Evolutionary conservation across 805 yeast species (phyloP), one percentile per base, ranked within the genome.

Genomic region (Starmerella bombi): DNA sequence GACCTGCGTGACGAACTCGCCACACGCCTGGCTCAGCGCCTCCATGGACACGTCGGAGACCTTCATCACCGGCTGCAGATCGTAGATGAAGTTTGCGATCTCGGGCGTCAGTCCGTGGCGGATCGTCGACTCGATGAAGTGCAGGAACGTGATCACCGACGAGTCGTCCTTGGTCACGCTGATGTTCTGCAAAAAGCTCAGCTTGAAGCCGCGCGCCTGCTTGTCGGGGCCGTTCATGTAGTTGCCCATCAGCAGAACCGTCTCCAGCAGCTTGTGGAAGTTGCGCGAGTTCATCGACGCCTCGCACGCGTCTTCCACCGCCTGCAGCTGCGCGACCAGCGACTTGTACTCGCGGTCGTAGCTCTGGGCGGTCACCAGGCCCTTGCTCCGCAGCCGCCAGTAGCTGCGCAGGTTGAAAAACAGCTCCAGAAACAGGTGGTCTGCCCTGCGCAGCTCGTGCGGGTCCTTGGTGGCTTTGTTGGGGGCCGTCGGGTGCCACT

Each of bases 221-320:
- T 85, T 86, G 2, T 83, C 68, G n/a, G 75, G 66, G 53, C 85
- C 94, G 58, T 93, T 91, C 98, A 91, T 91, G 58, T 77, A 88
- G 59, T 91, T 91, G 44, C 98, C 99, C 37, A 91, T 91, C 3
- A 86, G 77, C 48, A 86, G 65, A 46, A 91, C 88, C 35, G 91
- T 74, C 42, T 82, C 85, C 54, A 93, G 71, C 14, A 91, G 75
- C 41, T 74, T 71, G 46, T 75, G 72, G 54, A 93, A 67, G 38
- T 75, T 73, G 15, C 70, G 71, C 1, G 94, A 82, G 20, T 69
- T 65, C 45, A 72, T 71, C 29, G 88, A 67, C 32, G 76, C 67
- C 31, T 70, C 71, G 32, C 77, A 74, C 0, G 95, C 95, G 18
- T 66, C 68, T 51, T 86, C 96, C 25, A 91, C 62, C 34, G 69